Percentiles rank a stretch among this genome's conserved stretches.
These are phyloP conservation scores for Colletotrichum sansevieriae DNA, from an alignment of 2,329 filamentous ascomycete genomes.

Conservation along the genomic window DNA sequence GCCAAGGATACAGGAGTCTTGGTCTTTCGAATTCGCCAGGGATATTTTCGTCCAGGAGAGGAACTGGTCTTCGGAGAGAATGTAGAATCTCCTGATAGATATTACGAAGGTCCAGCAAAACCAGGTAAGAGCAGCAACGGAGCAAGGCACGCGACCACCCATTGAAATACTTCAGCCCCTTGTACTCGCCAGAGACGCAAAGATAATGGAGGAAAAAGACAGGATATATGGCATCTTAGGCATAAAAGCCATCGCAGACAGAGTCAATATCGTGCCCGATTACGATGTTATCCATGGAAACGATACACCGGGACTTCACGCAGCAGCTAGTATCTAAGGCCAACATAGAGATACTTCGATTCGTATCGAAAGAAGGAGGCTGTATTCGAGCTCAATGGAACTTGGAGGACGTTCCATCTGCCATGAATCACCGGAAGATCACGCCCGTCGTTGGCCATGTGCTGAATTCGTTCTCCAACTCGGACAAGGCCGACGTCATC, in stretches of 20 bases:
- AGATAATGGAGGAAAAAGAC: conserved; percentile 4
- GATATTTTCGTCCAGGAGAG: not conserved
- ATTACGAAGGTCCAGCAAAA: conserved; percentile 5
- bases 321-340: too few relatives aligned
- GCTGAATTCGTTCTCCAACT: too few relatives aligned
- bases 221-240: not conserved
- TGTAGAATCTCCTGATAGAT: not conserved
- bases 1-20: not conserved
- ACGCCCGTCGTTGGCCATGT: too few relatives aligned
- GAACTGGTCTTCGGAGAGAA: not conserved
- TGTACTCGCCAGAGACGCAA: not conserved
- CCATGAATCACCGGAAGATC: too few relatives aligned
- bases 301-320: too few relatives aligned
- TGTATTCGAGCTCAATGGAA: too few relatives aligned
- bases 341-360: too few relatives aligned
- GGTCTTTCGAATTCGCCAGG: not conserved
- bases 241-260: not conserved
- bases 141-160: not conserved
- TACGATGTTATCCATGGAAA: conserved; percentile 1
- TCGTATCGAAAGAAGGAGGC: too few relatives aligned
- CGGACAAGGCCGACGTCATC: too few relatives aligned
- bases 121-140: not conserved
- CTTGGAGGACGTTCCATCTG: too few relatives aligned
- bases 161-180: not conserved
- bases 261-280: not conserved